phyloP scores from a whole-genome alignment of 208 protist species.

The Wallacemonas rigidus region DNA sequence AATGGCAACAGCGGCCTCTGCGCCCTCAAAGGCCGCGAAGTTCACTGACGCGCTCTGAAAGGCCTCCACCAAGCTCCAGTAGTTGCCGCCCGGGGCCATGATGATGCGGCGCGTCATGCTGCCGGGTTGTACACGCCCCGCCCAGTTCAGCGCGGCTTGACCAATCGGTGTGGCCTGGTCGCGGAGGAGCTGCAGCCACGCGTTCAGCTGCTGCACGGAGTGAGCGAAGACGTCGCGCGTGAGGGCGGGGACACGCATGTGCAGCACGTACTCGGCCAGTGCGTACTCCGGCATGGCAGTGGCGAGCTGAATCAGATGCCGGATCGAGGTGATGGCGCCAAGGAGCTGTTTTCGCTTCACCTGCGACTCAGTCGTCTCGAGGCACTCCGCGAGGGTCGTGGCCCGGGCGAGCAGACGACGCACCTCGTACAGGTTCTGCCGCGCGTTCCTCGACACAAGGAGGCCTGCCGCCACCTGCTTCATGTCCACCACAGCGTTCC shows the following conservation, averaged over 20 bases:
- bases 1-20: slow-evolving; percentile 50
- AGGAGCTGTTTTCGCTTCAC: slow-evolving; percentile 73
- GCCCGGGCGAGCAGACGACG: slow-evolving; percentile 49
- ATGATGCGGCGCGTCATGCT: slow-evolving; percentile 47
- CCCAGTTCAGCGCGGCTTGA: slow-evolving; percentile 61
- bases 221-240: slow-evolving; percentile 61
- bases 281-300: slow-evolving; percentile 74
- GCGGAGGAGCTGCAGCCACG: slow-evolving; percentile 77
- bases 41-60: slow-evolving; percentile 53
- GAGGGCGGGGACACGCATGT: slow-evolving; percentile 72
- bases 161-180: slow-evolving; percentile 71
- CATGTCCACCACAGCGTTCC: slow-evolving; percentile 74
- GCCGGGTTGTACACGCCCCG: slow-evolving; percentile 53
- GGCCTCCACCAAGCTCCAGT: slow-evolving; percentile 72
- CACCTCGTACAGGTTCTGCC: slow-evolving; percentile 64
- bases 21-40: slow-evolving; percentile 57
- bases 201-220: slow-evolving; percentile 81
- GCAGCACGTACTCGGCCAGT: slow-evolving; percentile 85
- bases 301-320: slow-evolving; percentile 67
- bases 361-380: slow-evolving; percentile 81
- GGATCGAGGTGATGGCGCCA: slow-evolving; percentile 71
- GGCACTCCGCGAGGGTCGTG: slow-evolving; percentile 71
- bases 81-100: slow-evolving; percentile 41
- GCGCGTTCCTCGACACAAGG: slow-evolving; percentile 59
- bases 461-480: slow-evolving; percentile 68